phyloP scores from a whole-genome alignment of 306 rosid genomes.

The Astragalus membranaceus region DNA sequence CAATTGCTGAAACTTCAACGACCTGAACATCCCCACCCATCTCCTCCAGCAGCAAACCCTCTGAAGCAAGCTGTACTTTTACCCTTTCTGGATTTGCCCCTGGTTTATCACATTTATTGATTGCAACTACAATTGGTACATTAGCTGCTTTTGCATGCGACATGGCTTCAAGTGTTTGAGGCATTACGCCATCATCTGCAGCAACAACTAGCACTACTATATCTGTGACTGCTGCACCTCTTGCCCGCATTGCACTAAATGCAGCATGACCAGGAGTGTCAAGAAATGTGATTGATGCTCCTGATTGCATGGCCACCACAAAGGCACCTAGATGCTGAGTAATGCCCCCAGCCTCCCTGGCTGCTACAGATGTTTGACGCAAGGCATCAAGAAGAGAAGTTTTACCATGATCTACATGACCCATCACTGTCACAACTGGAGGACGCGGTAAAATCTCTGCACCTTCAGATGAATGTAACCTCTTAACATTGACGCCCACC shows the following conservation, averaged over 20 bases:
- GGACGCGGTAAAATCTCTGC: constrained; percentile 63
- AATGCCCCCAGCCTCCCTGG: constrained; percentile 92
- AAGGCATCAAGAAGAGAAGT: constrained; percentile 93
- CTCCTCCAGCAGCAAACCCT: constrained; percentile 90
- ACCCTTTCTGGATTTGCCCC: constrained; percentile 91
- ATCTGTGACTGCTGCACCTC: constrained; percentile 96
- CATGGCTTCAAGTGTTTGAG: constrained; percentile 93
- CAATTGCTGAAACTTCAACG: constrained; percentile 70
- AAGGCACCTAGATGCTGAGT: constrained; percentile 98
- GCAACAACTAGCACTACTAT: constrained; percentile 92
- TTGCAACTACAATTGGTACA: constrained; percentile 89
- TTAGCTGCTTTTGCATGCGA: constrained; percentile 88
- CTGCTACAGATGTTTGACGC: constrained; percentile 94
- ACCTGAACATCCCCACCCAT: constrained; percentile 98
- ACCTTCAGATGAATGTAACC: constrained; percentile 78
- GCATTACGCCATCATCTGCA: constrained; percentile 98
- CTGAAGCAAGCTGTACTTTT: constrained; percentile 83
- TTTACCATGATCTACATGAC: constrained; percentile 97
- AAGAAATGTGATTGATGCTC: constrained; percentile 88
- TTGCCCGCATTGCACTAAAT: constrained; percentile 97
- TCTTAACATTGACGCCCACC: constrained; percentile 66
- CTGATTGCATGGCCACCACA: constrained; percentile 82
- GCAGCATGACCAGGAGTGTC: constrained; percentile 99
- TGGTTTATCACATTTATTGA: constrained; percentile 95
- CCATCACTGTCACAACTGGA: constrained; percentile 95